A percentile compares a stretch with the other conserved stretches of the same genome.
phyloP scores from a whole-genome alignment of 371 early-diverging fungal genomes.

The Nematocida ausubeli region DNA sequence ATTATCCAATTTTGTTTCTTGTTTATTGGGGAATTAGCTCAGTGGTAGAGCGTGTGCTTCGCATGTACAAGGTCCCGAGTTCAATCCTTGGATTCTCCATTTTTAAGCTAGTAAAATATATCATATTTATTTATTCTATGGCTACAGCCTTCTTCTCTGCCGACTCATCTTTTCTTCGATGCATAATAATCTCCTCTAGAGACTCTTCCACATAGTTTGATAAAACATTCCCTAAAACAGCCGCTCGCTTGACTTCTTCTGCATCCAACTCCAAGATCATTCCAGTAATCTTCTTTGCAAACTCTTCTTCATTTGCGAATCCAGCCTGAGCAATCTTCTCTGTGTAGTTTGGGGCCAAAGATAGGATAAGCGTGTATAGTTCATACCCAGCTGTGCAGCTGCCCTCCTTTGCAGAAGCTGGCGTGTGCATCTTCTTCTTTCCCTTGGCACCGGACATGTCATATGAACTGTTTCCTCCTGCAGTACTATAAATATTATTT shows the following conservation, averaged over 20 bases:
- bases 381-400: conserved; percentile 4
- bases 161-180: not conserved
- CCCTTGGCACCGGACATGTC: conserved; percentile 6
- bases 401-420: not conserved
- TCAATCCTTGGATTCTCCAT: conserved; percentile 68
- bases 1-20: too few relatives aligned
- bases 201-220: conserved; percentile 57
- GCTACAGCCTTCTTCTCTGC: conserved; percentile 8
- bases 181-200: conserved; percentile 44
- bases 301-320: conserved; percentile 60
- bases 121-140: conserved; percentile 39
- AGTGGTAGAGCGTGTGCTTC: conserved; percentile 69
- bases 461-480: conserved; percentile 7
- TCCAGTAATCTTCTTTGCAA: conserved; percentile 63
- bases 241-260: conserved; percentile 58
- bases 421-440: not conserved
- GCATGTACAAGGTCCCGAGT: conserved; percentile 68
- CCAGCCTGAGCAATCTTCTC: conserved; percentile 59
- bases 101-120: conserved; percentile 34
- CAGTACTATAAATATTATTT: not conserved
- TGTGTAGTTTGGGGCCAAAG: conserved; percentile 58
- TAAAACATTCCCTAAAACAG: conserved; percentile 55
- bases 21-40: conserved; percentile 63
- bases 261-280: conserved; percentile 53
- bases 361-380: conserved; percentile 57